Conservation (phyloP, 2,329 filamentous ascomycete genomes). For the Colletotrichum phormii region DNA sequence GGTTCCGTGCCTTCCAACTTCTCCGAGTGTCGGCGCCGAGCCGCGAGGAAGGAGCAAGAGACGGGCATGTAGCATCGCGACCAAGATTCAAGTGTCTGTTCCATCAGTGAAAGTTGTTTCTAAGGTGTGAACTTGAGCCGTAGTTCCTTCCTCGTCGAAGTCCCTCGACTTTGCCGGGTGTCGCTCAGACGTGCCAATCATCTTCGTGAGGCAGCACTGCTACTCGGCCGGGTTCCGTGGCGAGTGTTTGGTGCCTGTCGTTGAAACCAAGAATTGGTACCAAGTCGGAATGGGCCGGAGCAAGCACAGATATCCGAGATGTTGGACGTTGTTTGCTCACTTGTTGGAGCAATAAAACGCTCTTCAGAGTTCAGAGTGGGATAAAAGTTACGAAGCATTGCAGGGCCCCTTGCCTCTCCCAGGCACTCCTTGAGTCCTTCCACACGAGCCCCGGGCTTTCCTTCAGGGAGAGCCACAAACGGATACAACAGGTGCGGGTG, state of each 20-base stretch:
- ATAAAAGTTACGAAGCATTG: background rate
- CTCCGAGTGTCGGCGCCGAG: background rate
- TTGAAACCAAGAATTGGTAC: background rate
- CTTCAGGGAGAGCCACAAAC: conserved; percentile 7
- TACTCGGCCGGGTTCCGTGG: background rate
- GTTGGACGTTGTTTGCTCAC: background rate
- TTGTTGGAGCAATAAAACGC: background rate
- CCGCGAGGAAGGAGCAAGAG: too few species aligned
- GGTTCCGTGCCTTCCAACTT: background rate
- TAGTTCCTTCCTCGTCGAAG: too few species aligned
- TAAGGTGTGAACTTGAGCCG: too few species aligned
- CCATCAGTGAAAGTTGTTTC: too few species aligned
- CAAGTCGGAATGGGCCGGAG: background rate
- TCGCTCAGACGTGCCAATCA: background rate
- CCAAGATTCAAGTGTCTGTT: too few species aligned
- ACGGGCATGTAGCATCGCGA: background rate
- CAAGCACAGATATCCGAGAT: background rate
- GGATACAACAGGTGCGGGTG: conserved; percentile 12
- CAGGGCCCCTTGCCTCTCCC: background rate
- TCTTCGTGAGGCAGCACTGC: background rate
- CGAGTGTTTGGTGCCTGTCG: background rate
- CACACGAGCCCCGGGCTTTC: background rate
- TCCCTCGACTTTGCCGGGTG: too few species aligned
- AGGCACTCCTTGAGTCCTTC: background rate
- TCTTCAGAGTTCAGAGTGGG: background rate